Conservation (phyloP, 2,329 filamentous ascomycete species). For the Aureobasidium subglaciale region DNA sequence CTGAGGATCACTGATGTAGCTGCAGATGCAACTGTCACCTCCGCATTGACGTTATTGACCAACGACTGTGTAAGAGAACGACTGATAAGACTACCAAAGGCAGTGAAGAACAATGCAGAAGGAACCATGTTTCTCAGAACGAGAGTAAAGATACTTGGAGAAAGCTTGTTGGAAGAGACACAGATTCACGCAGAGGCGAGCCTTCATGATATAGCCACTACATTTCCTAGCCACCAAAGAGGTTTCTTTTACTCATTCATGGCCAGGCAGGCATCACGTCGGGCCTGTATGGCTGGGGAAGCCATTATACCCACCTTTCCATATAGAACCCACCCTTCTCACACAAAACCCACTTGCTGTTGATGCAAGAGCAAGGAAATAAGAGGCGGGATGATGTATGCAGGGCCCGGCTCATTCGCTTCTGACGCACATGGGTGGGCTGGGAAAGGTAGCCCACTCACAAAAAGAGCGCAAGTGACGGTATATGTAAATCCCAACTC, state of each 20-base stretch:
- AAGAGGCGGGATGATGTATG: constrained; percentile 4
- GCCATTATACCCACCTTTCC: neutral
- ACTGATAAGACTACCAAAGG: constrained; percentile 4
- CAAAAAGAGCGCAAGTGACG: neutral
- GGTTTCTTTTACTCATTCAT: neutral
- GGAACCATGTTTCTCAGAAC: neutral
- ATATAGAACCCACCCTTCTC: neutral
- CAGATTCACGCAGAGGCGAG: neutral
- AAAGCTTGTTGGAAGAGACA: neutral
- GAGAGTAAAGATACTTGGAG: constrained; percentile 2
- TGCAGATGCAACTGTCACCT: neutral
- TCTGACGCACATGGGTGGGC: neutral
- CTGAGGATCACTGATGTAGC: neutral
- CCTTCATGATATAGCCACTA: neutral
- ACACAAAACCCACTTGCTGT: neutral
- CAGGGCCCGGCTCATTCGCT: neutral
- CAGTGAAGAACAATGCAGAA: neutral
- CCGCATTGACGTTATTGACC: neutral
- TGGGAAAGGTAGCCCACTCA: neutral
- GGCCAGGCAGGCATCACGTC: neutral
- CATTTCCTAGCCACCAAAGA: neutral
- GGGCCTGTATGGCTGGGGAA: constrained; percentile 3
- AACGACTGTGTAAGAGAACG: neutral
- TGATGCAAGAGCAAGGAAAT: neutral
- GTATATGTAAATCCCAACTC: neutral